Evolutionary conservation across 805 yeast species (phyloP), one percentile per base, ranked within the genome.

Genomic region (Naumovozyma castellii): DNA sequence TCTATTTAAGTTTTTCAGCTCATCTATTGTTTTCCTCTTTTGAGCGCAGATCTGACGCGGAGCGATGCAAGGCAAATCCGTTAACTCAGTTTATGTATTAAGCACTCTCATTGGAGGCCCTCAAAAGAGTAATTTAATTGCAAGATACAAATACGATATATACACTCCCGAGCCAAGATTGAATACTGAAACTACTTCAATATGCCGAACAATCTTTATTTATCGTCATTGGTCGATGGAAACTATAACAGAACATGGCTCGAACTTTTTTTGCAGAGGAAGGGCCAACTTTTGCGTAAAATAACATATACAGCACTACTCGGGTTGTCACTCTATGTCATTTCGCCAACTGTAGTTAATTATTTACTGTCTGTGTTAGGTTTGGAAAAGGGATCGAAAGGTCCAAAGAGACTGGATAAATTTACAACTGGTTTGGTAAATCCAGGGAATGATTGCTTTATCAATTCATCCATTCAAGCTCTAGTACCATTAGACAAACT

Each of bases 401-500:
- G 13, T 9, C 15, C 32, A 6, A 73, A 70, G 40, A 65, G 92
- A 54, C 78, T 81, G 5, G 90, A 82, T 48, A 79, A 73, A 47
- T 67, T 75, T 52, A 81, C 95, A 9, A 85, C 92, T 0, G 97
- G 97, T 2, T 65, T 90, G 34, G 70, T 79, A 48, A 92, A 90
- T 59, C 68, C 79, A 46, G 73, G 88, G 43, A 84, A 85, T 48
- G 96, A 87, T 57, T 90, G 98, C 59, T 90, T 85, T 65, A 95
- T 95, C 44, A 90, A 92, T 54, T 75, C 94, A 5, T 78, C 88
- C 1, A 54, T 92, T 15, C 98, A 90, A 58, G 92, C 88, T 0
- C 69, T 83, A 40, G 73, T 80, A 14, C 63, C 86, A 0, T 56
- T 80, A 14, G 79, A 84, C 0, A 71, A 72, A 0, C 53, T 84